Conservation (phyloP, 2,329 filamentous ascomycete genomes). For the Chalara sp. region DNA sequence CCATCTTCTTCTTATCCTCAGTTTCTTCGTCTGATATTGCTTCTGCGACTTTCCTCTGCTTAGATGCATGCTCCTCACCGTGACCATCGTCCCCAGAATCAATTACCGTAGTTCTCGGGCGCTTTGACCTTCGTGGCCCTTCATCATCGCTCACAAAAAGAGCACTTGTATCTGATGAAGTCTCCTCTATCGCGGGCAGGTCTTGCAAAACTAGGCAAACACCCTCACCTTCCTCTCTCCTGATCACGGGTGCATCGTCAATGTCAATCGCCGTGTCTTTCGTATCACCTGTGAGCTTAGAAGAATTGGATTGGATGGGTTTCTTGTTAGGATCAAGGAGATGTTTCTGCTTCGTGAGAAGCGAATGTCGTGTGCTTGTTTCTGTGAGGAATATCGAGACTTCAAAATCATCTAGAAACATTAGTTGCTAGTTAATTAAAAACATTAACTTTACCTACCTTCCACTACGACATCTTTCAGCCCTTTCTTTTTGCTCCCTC, state of each 20-base stretch:
- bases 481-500: constrained; percentile 55
- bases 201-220: constrained; percentile 16
- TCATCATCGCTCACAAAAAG: constrained; percentile 27
- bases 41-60: constrained; percentile 37
- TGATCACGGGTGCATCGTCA: constrained; percentile 22
- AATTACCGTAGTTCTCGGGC: constrained; percentile 20
- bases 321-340: constrained; percentile 53
- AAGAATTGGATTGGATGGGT: constrained; percentile 46
- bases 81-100: constrained; percentile 16
- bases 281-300: constrained; percentile 49
- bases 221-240: constrained; percentile 22
- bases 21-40: constrained; percentile 26
- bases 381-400: constrained; percentile 91
- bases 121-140: constrained; percentile 21
- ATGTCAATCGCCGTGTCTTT: constrained; percentile 40
- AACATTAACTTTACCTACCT: constrained; percentile 41
- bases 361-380: constrained; percentile 73
- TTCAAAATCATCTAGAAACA: constrained; percentile 76
- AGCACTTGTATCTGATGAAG: constrained; percentile 14
- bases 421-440: constrained; percentile 10
- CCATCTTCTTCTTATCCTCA: constrained; percentile 87
- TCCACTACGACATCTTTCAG: constrained; percentile 83
- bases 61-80: constrained; percentile 29
- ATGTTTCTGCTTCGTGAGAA: constrained; percentile 79
- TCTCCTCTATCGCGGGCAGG: constrained; percentile 18